Evolutionary conservation across 75 land plant genomes (phyloP), one percentile per base, ranked within the genome.

Genomic region (Cunninghamia lanceolata): DNA sequence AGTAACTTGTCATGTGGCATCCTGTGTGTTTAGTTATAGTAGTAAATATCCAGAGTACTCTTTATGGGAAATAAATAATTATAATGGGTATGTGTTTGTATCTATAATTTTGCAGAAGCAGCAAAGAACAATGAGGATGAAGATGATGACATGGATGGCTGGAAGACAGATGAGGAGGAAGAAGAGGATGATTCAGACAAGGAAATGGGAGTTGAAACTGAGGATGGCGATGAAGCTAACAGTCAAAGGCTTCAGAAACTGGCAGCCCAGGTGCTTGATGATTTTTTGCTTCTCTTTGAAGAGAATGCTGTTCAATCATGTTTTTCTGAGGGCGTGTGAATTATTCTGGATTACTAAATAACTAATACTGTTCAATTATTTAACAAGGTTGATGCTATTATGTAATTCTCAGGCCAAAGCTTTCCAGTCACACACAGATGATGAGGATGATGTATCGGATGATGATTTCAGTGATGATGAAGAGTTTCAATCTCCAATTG

Each of bases 401-500:
- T 17, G 28, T 17, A n/a, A 42, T 50, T 84, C 28, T 66, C 93
- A 97, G 97, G 99, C 97, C 32, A 97, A 86, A 87, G 88, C 91
- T 84, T 93, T 94, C 82, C 94, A 90, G 16, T 54, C 91, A 25
- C 87, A 87, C 68, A 32, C 17, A 10, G 83, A 87, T 84, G 95
- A 94, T 85, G 92, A 90, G 5, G 93, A 92, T 15, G 94, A 94
- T 83, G 98, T 89, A 30, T 85, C 90, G 15, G 97, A 95, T 86
- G 98, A 98, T 87, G 94, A 94, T 59, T 92, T 88, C 54, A 92
- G 94, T 83, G 99, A 98, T 78, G 99, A 98, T 90, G 99, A 98
- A 87, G 99, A 98, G 85, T 89, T 97, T 70, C 99, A 98, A 73
- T 93, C 99, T 52, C 98, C 99, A 14, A 94, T 98, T 87, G 99